These are phyloP conservation scores for Leccinum proximum DNA, from an alignment of 1,284 basidiomycete species.

Conservation along the genomic window DNA sequence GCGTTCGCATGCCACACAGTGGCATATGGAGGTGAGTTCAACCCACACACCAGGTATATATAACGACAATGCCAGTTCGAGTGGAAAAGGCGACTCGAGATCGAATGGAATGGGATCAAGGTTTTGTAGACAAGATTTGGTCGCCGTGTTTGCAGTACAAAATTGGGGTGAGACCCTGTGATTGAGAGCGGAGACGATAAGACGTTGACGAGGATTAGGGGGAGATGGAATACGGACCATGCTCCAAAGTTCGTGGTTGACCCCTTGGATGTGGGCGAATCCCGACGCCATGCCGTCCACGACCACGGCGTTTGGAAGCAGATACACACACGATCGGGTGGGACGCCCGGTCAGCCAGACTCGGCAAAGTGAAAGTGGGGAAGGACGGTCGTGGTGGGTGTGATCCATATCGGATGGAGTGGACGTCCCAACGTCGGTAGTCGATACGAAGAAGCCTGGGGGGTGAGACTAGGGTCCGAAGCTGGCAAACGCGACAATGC, in stretches of 20 bases:
- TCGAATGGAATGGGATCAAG: constrained; percentile 21
- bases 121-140: constrained; percentile 43
- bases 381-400: constrained; percentile 47
- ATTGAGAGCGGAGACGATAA: background rate
- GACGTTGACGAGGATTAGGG: background rate
- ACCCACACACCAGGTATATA: too few relatives aligned
- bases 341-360: constrained; percentile 34
- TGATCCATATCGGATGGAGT: constrained; percentile 68
- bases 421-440: constrained; percentile 48
- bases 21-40: too few relatives aligned
- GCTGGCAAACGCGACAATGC: background rate
- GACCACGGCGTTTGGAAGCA: constrained; percentile 60
- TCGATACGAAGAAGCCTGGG: constrained; percentile 49
- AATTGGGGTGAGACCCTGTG: constrained; percentile 66
- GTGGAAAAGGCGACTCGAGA: too few relatives aligned
- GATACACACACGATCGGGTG: constrained; percentile 76
- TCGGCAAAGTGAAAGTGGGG: constrained; percentile 32
- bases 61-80: too few relatives aligned
- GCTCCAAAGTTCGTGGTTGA: constrained; percentile 88
- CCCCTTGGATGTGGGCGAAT: constrained; percentile 84
- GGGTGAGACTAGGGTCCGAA: background rate
- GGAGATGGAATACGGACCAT: constrained; percentile 44
- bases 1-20: too few relatives aligned
- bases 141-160: constrained; percentile 67
- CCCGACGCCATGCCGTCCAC: constrained; percentile 50